These are phyloP conservation scores for Pyrenophora seminiperda DNA, from an alignment of 2,329 filamentous ascomycete genomes.

Conservation along the genomic window DNA sequence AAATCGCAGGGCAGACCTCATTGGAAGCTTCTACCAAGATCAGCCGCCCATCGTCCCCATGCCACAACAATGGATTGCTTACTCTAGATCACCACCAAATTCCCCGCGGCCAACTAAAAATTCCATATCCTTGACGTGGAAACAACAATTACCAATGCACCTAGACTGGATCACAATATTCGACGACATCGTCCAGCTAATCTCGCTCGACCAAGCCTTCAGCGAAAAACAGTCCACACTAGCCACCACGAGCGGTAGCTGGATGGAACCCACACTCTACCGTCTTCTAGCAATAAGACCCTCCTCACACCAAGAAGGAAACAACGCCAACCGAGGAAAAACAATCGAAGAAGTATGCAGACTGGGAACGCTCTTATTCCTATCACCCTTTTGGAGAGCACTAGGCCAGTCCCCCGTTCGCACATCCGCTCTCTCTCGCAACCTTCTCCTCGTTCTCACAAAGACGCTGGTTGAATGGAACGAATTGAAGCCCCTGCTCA, in stretches of 20 bases:
- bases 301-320: constrained; percentile 21
- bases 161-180: constrained; percentile 39
- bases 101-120: constrained; percentile 59
- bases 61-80: constrained; percentile 27
- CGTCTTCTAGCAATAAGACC: constrained; percentile 35
- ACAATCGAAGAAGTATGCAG: constrained; percentile 40
- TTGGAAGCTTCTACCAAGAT: constrained; percentile 38
- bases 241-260: constrained; percentile 33
- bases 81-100: constrained; percentile 59
- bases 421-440: constrained; percentile 28
- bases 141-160: constrained; percentile 52
- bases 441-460: constrained; percentile 29
- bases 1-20: constrained; percentile 32
- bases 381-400: constrained; percentile 35
- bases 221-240: constrained; percentile 28
- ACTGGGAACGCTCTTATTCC: constrained; percentile 36
- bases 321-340: constrained; percentile 11
- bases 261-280: constrained; percentile 37
- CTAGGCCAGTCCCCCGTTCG: constrained; percentile 34
- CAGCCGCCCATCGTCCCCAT: constrained; percentile 32
- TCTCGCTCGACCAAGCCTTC: constrained; percentile 33
- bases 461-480: constrained; percentile 34
- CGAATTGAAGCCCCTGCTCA: constrained; percentile 34
- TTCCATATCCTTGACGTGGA: constrained; percentile 63
- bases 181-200: constrained; percentile 33